Evolutionary conservation across 805 yeast species (phyloP).

Genomic region (Candida ipomoeae): DNA sequence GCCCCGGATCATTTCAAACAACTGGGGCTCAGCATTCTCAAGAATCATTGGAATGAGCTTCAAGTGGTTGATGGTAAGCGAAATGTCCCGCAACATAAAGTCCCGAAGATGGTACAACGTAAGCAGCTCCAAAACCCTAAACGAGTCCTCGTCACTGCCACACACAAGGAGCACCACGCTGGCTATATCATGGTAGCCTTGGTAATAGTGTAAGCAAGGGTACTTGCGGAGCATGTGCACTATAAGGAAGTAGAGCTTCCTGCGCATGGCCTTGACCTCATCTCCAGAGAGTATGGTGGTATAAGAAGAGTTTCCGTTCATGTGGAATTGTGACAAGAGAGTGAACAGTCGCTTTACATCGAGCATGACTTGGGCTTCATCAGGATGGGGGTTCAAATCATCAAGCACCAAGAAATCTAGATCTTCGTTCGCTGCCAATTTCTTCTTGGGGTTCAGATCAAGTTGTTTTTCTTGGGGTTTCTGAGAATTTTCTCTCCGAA

Average conservation of each 20-base stretch:
- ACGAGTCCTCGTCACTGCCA: conserved; percentile 31
- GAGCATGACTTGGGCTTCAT: conserved; percentile 72
- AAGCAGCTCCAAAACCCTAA: conserved; percentile 48
- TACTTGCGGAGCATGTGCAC: conserved; percentile 53
- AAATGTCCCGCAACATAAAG: conserved; percentile 72
- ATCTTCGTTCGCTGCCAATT: not conserved
- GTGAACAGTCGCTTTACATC: conserved; percentile 75
- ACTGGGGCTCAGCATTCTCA: conserved; percentile 41
- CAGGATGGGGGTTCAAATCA: conserved; percentile 51
- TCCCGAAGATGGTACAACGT: conserved; percentile 70
- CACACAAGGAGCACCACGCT: conserved; percentile 59
- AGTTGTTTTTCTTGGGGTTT: not conserved
- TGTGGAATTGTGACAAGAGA: conserved; percentile 25
- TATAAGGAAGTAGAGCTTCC: conserved; percentile 42
- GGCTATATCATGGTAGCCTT: conserved; percentile 89
- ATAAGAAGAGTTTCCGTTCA: conserved; percentile 22
- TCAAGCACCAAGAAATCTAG: conserved; percentile 7
- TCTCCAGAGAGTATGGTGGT: conserved; percentile 31
- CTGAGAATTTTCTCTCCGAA: not conserved
- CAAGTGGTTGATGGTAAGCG: conserved; percentile 63
- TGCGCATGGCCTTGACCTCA: conserved; percentile 34
- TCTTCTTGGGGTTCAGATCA: not conserved
- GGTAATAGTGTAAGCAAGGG: conserved; percentile 73
- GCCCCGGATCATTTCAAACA: conserved; percentile 42
- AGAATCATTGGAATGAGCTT: conserved; percentile 62